A percentile compares a stretch with the other conserved stretches of the same genome.
These are phyloP conservation scores for Begonia masoniana DNA, from an alignment of 306 rosid genomes.

Conservation along the genomic window DNA sequence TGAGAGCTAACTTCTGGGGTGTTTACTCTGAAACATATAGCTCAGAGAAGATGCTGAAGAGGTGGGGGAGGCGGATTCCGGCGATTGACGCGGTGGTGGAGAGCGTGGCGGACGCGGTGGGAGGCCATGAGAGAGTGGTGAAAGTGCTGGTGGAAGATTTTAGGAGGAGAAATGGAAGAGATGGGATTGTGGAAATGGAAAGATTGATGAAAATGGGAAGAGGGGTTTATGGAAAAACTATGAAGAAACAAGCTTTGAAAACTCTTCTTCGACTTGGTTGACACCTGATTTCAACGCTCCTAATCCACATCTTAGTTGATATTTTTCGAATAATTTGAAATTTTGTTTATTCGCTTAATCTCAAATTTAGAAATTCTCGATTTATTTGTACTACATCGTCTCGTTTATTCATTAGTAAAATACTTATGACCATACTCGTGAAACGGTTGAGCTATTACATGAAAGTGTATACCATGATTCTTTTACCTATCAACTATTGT, in stretches of 20 bases:
- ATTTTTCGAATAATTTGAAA: too few species aligned
- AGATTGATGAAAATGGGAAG: conserved; percentile 45
- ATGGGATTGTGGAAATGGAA: conserved; percentile 38
- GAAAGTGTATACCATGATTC: too few species aligned
- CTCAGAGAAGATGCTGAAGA: conserved; percentile 43
- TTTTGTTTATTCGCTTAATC: too few species aligned
- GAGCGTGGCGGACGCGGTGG: conserved; percentile 45
- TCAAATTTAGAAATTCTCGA: too few species aligned
- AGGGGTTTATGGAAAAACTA: conserved; percentile 56
- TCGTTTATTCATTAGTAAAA: too few species aligned
- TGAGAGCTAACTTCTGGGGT: conserved; percentile 72
- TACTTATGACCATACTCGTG: too few species aligned
- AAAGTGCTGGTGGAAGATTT: conserved; percentile 34
- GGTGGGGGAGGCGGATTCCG: conserved; percentile 70
- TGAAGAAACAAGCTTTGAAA: conserved; percentile 61
- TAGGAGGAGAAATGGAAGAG: conserved; percentile 23
- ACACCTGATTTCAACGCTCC: background rate
- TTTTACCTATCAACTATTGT: too few species aligned
- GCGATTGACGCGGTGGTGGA: conserved; percentile 29
- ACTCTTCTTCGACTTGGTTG: conserved; percentile 25
- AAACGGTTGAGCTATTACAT: too few species aligned
- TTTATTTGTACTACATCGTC: too few species aligned
- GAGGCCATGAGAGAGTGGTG: conserved; percentile 66
- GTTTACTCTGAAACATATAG: conserved; percentile 37
- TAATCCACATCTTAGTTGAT: too few species aligned